A percentile compares a stretch with the other conserved stretches of the same genome.
These are phyloP conservation scores for Helicostylum pulchrum DNA, from an alignment of 192 early-diverging fungal species.

Conservation along the genomic window DNA sequence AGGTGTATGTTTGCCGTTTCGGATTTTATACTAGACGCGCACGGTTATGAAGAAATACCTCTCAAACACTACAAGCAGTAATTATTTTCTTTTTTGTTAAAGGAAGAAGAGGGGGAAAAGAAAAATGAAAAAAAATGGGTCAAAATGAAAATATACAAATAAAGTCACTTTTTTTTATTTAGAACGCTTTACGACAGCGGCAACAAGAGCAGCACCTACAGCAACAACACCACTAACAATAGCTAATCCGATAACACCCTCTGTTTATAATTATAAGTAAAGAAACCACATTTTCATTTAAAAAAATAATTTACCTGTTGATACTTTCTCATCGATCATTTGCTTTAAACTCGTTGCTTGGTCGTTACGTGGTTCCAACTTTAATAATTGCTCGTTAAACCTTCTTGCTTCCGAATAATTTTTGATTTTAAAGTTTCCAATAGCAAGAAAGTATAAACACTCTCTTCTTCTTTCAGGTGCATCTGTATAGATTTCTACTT, in stretches of 20 bases:
- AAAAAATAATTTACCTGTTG: constrained; percentile 31
- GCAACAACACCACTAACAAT: constrained; percentile 77
- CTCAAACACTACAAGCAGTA: neutral
- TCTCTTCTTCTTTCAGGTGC: constrained; percentile 82
- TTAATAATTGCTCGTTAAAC: constrained; percentile 80
- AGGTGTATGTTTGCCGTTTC: no score
- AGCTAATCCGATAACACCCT: constrained; percentile 88
- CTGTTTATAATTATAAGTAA: constrained; percentile 35
- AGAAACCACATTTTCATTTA: no score
- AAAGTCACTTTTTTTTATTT: constrained; percentile 14
- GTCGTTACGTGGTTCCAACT: constrained; percentile 78
- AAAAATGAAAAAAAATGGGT: neutral
- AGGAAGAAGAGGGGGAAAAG: neutral
- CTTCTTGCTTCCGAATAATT: constrained; percentile 78
- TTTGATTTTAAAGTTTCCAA: constrained; percentile 90
- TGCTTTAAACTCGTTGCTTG: constrained; percentile 70
- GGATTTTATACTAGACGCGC: no score
- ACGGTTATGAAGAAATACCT: no score
- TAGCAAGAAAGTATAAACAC: constrained; percentile 91
- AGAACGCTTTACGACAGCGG: constrained; percentile 39
- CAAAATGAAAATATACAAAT: neutral
- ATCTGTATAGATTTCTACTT: constrained; percentile 82
- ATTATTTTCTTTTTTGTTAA: neutral
- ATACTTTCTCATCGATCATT: constrained; percentile 82
- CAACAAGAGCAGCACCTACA: constrained; percentile 61